Base-by-base conservation (phyloP, 2,329 filamentous ascomycete genomes). In the Trichoderma citrinoviride region DNA sequence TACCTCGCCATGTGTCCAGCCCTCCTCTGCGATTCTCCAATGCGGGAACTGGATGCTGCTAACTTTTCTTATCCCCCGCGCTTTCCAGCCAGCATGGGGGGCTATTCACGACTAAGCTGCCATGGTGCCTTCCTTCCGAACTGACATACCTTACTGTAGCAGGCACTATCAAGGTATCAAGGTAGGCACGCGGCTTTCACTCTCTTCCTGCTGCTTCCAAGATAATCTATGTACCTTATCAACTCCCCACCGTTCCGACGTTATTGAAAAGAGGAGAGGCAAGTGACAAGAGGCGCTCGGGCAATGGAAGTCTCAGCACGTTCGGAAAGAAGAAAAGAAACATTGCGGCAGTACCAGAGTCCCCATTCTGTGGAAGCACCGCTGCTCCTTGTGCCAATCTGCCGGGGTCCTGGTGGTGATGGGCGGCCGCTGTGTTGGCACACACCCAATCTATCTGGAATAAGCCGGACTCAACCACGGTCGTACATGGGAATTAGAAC, bases 1-100 rank as follows among this genome's bases (percentile, higher is more conserved):
- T 65, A 65, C 64, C 47, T 66, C 21, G 64, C 64, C 64, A 66
- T 66, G 58, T 66, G 60, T 49, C 27, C 49, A 62, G 58, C 57
- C 46, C 56, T 44, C 25, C 47, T 50, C 33, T 19, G 40, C 33
- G 23, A 33, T 41, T 41, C 56, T 40, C 57, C 43, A 19, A 41
- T 41, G 52, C 52, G 52, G 52, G 33, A 37, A 41, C 19, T 25
- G 23, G 50, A 25, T 15, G 25, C 5, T 29, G 44, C 6, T 12
- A 43, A 37, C 29, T 29, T 53, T 47, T 44, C 40, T 44, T 52
- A 53, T 62, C 50, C 64, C 64, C 64, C 64, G 64, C 64, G 57
- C 49, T 65, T 5, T 23, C 15, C 17, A 50, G 27, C 15, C 17
- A 50, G 27, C 40, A 63, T 53, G 60, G 50, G 50, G 55, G 43